Evolutionary conservation across 1,284 basidiomycete genomes (phyloP).

Genomic region (Rhodofomes roseus): DNA sequence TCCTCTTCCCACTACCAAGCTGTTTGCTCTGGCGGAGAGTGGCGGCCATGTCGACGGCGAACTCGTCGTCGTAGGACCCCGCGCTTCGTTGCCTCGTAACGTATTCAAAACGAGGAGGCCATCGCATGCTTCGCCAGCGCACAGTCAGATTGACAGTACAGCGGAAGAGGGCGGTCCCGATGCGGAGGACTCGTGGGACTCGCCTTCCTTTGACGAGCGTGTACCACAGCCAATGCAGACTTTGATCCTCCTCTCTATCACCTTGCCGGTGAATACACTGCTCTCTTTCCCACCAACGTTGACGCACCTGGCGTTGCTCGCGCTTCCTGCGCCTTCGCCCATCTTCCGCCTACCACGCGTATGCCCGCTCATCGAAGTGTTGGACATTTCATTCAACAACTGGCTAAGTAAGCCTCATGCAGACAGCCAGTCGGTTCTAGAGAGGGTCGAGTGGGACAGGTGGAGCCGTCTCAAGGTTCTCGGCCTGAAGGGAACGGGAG

Average conservation of each 20-base stretch:
- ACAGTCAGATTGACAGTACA: background rate
- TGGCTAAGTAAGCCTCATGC: conserved; percentile 44
- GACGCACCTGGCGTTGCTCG: conserved; percentile 53
- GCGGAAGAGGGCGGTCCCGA: conserved; percentile 5
- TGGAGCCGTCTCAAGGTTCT: conserved; percentile 49
- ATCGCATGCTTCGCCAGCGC: conserved; percentile 4
- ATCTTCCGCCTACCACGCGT: conserved; percentile 52
- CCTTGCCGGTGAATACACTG: conserved; percentile 34
- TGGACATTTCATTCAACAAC: conserved; percentile 65
- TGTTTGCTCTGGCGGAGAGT: conserved; percentile 45
- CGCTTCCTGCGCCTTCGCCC: conserved; percentile 38
- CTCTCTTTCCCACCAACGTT: conserved; percentile 53
- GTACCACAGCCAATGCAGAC: conserved; percentile 19
- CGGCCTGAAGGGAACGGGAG: conserved; percentile 48
- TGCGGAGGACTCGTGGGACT: conserved; percentile 22
- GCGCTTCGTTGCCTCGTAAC: conserved; percentile 39
- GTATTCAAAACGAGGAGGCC: conserved; percentile 34
- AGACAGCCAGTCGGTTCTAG: conserved; percentile 35
- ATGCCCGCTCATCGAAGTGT: conserved; percentile 58
- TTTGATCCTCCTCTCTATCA: conserved; percentile 32
- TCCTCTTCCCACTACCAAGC: conserved; percentile 45
- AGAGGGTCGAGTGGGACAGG: conserved; percentile 51
- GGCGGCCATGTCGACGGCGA: conserved; percentile 57
- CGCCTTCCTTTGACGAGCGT: conserved; percentile 12
- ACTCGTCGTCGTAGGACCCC: conserved; percentile 56